Evolutionary conservation across 23 red algal species (phyloP), one percentile per base, ranked within the genome.

Genomic region (Agarophyton chilense): DNA sequence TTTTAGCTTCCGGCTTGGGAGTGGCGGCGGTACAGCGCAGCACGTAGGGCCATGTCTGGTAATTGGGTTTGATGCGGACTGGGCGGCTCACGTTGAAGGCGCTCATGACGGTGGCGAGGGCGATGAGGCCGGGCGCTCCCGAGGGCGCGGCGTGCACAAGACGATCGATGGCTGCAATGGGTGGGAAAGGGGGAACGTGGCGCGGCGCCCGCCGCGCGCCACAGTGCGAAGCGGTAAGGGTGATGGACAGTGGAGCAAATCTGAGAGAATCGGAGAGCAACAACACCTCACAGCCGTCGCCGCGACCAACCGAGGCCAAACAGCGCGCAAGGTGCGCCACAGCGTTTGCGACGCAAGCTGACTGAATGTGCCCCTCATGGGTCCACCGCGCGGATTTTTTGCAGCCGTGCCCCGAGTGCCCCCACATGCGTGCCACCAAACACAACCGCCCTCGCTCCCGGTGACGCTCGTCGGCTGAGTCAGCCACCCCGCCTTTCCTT

Each of bases 131-230:
- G 90, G 93, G 45, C 76, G 34, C 61, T 32, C 11, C 44, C 79
- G 84, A 31, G 67, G 44, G 56, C 56, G 62, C 94, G 87, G 84
- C 10, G 56, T 7, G 56, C 19, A 62, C 56, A 19, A 32, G 56
- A 32, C n/a, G 28, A 62, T 14, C 56, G 56, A 9, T 6, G 10
- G n/a, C n/a, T 13, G 8, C 56, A 9, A 66, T 24, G 61, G 24
- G 22, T 13, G 61, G 73, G 26, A 10, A 76, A 87, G 14, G 91
- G 86, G 57, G 65, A 92, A 65, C 79, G 70, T 33, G 79, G 66
- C 38, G 74, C 91, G 18, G 87, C 83, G 42, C 66, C 60, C 46
- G 89, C 93, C 2, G 87, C 85, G 45, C 76, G 40, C 52, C 89
- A 56, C n/a, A 72, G 77, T 9, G 82, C 66, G 61, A 77, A 90